phyloP scores from a whole-genome alignment of 2,329 filamentous ascomycete species.

The Aspergillus sp. region DNA sequence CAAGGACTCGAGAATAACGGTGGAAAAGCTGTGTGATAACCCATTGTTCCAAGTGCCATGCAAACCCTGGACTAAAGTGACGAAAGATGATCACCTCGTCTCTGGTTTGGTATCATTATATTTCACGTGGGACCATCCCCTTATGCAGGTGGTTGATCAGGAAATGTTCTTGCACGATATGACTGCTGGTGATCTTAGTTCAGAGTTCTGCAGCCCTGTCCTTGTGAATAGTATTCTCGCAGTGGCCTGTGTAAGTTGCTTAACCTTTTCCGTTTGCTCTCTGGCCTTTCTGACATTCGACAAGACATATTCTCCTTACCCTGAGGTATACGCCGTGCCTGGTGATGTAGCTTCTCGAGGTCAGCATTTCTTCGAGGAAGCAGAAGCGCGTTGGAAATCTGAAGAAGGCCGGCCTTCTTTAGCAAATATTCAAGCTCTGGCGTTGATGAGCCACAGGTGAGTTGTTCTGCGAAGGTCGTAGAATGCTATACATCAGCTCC shows the following conservation, averaged over 20 bases:
- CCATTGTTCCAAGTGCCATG: conserved; percentile 35
- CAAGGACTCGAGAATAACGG: conserved; percentile 27
- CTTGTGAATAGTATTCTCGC: conserved; percentile 87
- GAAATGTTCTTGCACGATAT: conserved; percentile 66
- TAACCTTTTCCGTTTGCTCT: not conserved
- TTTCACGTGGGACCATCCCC: conserved; percentile 91
- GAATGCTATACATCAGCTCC: not conserved
- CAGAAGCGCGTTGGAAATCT: conserved; percentile 35
- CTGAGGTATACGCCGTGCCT: conserved; percentile 27
- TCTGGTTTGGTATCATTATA: conserved; percentile 87
- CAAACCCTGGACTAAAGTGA: conserved; percentile 72
- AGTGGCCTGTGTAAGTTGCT: conserved; percentile 34
- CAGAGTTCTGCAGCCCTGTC: conserved; percentile 76
- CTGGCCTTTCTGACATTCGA: conserved; percentile 10
- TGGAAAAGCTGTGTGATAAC: conserved; percentile 36
- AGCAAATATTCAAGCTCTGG: conserved; percentile 37
- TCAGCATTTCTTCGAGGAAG: conserved; percentile 35
- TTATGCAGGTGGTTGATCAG: conserved; percentile 75
- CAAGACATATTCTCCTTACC: conserved; percentile 38
- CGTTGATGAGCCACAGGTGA: conserved; percentile 34
- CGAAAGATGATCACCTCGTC: conserved; percentile 70
- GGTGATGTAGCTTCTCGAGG: conserved; percentile 32
- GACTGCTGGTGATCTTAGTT: conserved; percentile 41
- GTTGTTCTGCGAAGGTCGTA: conserved; percentile 10
- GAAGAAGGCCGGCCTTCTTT: conserved; percentile 35